Base-by-base conservation (phyloP, 2,329 filamentous ascomycete genomes). In the Alternaria rosae region DNA sequence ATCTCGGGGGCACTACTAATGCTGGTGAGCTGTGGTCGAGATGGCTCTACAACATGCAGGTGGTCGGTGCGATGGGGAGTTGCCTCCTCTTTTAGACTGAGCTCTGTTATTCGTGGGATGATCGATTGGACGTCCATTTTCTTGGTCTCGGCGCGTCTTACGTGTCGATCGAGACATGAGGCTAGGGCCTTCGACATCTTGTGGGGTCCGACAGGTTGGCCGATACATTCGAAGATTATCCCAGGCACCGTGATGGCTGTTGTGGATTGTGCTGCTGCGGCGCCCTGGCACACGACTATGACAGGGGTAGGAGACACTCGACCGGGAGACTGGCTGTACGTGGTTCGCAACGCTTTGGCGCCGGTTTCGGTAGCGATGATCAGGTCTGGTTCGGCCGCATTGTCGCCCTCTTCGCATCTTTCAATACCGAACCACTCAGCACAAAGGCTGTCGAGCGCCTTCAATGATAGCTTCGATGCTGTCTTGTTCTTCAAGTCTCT, bases 171-270 rank as follows among this genome's bases (percentile, higher is more conserved):
- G 13, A 79, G 70, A 55, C 76, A 79, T 3, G 75, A 77, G 0
- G 66, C 58, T 3, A 80, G 61, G 5, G 78, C 76, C 57, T 76
- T 78, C 32, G 75, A 72, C 54, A 80, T 69, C 61, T 80, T 80
- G 59, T 79, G 76, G n/a, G 78, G 78, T 28, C 78, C 78, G 26
- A 73, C 75, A n/a, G 74, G 77, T 50, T 76, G 77, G 20, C 72
- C 62, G 32, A 78, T 77, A 43, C 76, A 78, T 61, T 77, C 77
- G 56, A 76, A 75, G 15, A 72, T 74, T 12, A 77, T 68, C 0
- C 76, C 77, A 3, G 75, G 73, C 4, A 76, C 72, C 1, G 76
- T 77, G 20, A 78, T 76, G 2, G 76, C 72, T 6, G 74, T 78
- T 2, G 73, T 76, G 30, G 75, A 77, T 43, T 78, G 75, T 41